phyloP scores from a whole-genome alignment of 805 yeast genomes.

The Saturnispora halmiae region DNA sequence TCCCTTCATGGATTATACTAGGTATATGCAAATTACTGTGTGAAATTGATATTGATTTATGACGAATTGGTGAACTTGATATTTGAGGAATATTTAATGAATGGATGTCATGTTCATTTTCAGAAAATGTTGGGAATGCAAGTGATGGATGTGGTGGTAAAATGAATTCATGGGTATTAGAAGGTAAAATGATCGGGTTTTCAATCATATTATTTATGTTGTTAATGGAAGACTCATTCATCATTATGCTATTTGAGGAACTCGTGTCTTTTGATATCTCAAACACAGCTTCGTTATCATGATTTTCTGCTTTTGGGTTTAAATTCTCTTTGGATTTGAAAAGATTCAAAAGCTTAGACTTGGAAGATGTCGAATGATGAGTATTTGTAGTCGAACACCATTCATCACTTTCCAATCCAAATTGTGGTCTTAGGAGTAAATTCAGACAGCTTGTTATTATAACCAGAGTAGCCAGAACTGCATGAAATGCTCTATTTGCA shows the following conservation, averaged over 20 bases:
- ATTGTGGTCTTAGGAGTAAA: not conserved
- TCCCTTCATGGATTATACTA: too few relatives aligned
- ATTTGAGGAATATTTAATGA: constrained; percentile 8
- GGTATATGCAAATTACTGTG: too few relatives aligned
- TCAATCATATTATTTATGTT: not conserved
- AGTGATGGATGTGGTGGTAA: not conserved
- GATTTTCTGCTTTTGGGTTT: too few relatives aligned
- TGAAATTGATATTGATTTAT: too few relatives aligned
- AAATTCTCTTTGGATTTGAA: too few relatives aligned
- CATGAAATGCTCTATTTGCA: not conserved
- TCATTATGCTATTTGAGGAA: too few relatives aligned
- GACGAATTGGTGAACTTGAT: constrained; percentile 3
- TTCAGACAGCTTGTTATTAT: not conserved
- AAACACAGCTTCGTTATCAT: too few relatives aligned
- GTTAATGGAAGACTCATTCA: not conserved
- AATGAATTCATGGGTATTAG: not conserved
- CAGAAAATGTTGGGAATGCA: not conserved
- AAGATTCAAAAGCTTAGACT: too few relatives aligned
- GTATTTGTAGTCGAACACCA: too few relatives aligned
- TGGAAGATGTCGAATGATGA: too few relatives aligned
- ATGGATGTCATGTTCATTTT: not conserved
- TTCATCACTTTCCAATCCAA: not conserved
- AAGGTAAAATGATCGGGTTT: not conserved
- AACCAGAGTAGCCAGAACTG: not conserved
- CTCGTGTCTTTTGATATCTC: too few relatives aligned